Conservation (phyloP, 2,329 filamentous ascomycete genomes). For the Xylaria sp. region DNA sequence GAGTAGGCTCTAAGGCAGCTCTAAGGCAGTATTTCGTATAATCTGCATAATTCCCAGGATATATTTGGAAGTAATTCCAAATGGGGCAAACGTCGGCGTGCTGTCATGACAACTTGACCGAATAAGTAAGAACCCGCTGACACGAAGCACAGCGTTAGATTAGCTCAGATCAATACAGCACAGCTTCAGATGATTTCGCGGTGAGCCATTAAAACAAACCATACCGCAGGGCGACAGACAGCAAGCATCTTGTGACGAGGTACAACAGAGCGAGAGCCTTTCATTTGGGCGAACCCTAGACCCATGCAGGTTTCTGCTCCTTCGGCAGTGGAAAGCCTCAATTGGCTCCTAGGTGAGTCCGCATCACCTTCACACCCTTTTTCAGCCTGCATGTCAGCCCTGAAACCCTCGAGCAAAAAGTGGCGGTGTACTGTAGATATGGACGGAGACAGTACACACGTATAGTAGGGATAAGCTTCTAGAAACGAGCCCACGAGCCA, state of each 20-base stretch:
- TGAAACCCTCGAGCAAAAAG: slow-evolving; percentile 22
- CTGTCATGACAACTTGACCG: slow-evolving; percentile 8
- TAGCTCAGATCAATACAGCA: slow-evolving; percentile 2
- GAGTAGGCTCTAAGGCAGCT: not conserved
- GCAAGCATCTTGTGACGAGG: not conserved
- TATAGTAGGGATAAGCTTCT: slow-evolving; percentile 20
- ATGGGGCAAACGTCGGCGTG: slow-evolving; percentile 6
- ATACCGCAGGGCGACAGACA: slow-evolving; percentile 8
- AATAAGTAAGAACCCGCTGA: slow-evolving; percentile 8
- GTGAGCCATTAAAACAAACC: slow-evolving; percentile 4
- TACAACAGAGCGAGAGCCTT: not conserved
- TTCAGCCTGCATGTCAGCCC: slow-evolving; percentile 32
- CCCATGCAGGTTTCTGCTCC: slow-evolving; percentile 10
- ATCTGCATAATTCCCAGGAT: slow-evolving; percentile 16
- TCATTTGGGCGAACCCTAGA: slow-evolving; percentile 12
- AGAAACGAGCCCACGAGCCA: slow-evolving; percentile 21
- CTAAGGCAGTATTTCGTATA: not conserved
- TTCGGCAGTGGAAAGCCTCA: slow-evolving; percentile 19
- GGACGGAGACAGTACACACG: too few relatives aligned
- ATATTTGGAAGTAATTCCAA: slow-evolving; percentile 38
- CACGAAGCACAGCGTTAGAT: slow-evolving; percentile 1
- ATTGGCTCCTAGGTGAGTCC: slow-evolving; percentile 29
- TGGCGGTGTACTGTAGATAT: slow-evolving; percentile 34
- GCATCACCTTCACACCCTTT: slow-evolving; percentile 20
- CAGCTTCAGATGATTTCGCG: slow-evolving; percentile 4